These are phyloP conservation scores for Candida morakotiae DNA, from an alignment of 805 yeast species.

Conservation along the genomic window DNA sequence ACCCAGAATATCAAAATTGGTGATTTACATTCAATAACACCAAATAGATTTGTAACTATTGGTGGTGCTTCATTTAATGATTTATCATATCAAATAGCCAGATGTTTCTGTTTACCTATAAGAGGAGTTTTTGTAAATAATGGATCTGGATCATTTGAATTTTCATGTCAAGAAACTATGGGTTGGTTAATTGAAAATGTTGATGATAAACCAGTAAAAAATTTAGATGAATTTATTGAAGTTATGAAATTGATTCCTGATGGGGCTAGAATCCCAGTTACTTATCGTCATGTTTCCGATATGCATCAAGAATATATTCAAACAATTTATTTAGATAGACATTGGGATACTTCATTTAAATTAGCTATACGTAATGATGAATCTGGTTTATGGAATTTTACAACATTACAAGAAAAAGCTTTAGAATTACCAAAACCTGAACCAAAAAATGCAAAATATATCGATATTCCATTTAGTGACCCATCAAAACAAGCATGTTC, in stretches of 20 bases:
- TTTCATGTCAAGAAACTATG: constrained; percentile 52
- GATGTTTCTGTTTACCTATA: constrained; percentile 79
- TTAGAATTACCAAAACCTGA: constrained; percentile 47
- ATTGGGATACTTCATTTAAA: constrained; percentile 73
- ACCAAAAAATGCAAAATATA: constrained; percentile 65
- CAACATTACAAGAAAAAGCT: constrained; percentile 54
- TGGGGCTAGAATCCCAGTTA: constrained; percentile 61
- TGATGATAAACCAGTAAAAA: constrained; percentile 71
- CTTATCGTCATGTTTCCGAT: constrained; percentile 76
- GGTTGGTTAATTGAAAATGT: constrained; percentile 83
- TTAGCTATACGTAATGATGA: constrained; percentile 58
- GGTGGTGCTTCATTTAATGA: constrained; percentile 87
- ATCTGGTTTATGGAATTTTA: constrained; percentile 56
- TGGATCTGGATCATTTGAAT: constrained; percentile 71
- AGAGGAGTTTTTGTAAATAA: constrained; percentile 77
- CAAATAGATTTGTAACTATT: constrained; percentile 73
- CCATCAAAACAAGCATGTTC: constrained; percentile 42
- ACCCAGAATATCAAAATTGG: constrained; percentile 54
- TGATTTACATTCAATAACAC: constrained; percentile 79
- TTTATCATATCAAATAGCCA: constrained; percentile 83
- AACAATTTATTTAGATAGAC: constrained; percentile 75
- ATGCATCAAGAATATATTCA: constrained; percentile 67
- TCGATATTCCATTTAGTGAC: constrained; percentile 62
- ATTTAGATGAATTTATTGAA: constrained; percentile 69
- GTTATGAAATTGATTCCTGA: constrained; percentile 80